Evolutionary conservation across 2,329 filamentous ascomycete species (phyloP), one percentile per base, ranked within the genome.

Genomic region (Nemania bipapillata): DNA sequence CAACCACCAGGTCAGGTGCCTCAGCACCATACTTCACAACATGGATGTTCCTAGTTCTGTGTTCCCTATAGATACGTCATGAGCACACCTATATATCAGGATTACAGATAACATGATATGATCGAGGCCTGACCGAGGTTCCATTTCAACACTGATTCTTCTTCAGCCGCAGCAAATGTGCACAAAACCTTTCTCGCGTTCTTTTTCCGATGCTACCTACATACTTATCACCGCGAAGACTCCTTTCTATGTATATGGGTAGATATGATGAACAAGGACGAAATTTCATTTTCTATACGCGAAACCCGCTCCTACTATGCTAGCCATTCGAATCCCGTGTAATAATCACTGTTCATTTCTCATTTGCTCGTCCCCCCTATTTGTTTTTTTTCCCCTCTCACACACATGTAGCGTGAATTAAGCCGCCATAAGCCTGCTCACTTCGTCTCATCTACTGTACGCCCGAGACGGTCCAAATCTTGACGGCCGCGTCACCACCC

Each of bases 401-500:
- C 30, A 56, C 49, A 54, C 15, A 28, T n/a, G 22, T 32, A 45
- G 9, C 45, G 12, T 26, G 3, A 22, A 22, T 12, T 9, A 30
- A 30, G 15, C 2, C 3, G 4, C 11, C 50, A 24, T 12, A 24
- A n/a, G 30, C 17, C 1, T 42, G 15, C 7, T 52, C 17, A 24
- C 53, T 67, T 22, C 55, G 42, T 30, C 26, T n/a, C 6, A 32
- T 53, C 76, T 79, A 87, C 73, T 83, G 81, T 75, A 91, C 75
- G 0, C 85, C 86, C 62, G 86, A 83, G 4, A 93, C 87, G 70
- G 82, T 86, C 96, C 96, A 99, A 57, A 95, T 86, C 85, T 98
- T 99, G 55, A 99, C 87, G 0, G 92, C 91, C 37, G 93, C 95
- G 85, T 99, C 96, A 11, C 90, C 92, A 53, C 96, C 96, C 4